These are phyloP conservation scores for Mycena leptocephala DNA, from an alignment of 768 basidiomycete genomes.

Conservation along the genomic window DNA sequence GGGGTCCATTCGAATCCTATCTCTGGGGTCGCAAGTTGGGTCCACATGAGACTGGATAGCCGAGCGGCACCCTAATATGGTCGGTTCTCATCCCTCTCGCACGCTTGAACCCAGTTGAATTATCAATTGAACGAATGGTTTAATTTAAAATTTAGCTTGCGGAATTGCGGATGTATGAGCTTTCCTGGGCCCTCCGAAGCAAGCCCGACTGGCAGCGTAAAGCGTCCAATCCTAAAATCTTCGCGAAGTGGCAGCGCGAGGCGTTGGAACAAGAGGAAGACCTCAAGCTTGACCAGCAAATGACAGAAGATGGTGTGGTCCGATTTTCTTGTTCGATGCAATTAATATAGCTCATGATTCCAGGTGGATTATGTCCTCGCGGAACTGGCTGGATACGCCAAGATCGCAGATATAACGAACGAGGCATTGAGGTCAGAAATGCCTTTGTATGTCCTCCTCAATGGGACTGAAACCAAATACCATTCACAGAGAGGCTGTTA, in stretches of 20 bases:
- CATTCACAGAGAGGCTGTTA: conserved; percentile 22
- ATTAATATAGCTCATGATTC: not conserved
- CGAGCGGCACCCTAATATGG: too few relatives aligned
- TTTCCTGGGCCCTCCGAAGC: conserved; percentile 31
- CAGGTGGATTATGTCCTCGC: conserved; percentile 34
- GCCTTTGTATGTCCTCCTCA: not conserved
- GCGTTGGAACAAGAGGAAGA: conserved; percentile 9
- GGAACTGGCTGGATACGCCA: conserved; percentile 30
- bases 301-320: conserved; percentile 14
- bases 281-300: not conserved
- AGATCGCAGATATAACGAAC: conserved; percentile 18
- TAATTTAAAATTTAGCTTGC: too few relatives aligned
- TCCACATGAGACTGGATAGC: too few relatives aligned
- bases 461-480: not conserved
- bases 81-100: too few relatives aligned
- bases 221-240: conserved; percentile 8
- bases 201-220: conserved; percentile 35
- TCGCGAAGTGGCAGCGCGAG: conserved; percentile 26
- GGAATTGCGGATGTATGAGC: conserved; percentile 30
- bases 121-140: too few relatives aligned
- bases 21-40: too few relatives aligned
- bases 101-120: too few relatives aligned
- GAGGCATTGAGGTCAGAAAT: conserved; percentile 26
- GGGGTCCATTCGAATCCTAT: too few relatives aligned
- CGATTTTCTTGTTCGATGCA: not conserved